Base-by-base conservation (phyloP, 2,329 filamentous ascomycete genomes). In the Microcyclosporella mali region DNA sequence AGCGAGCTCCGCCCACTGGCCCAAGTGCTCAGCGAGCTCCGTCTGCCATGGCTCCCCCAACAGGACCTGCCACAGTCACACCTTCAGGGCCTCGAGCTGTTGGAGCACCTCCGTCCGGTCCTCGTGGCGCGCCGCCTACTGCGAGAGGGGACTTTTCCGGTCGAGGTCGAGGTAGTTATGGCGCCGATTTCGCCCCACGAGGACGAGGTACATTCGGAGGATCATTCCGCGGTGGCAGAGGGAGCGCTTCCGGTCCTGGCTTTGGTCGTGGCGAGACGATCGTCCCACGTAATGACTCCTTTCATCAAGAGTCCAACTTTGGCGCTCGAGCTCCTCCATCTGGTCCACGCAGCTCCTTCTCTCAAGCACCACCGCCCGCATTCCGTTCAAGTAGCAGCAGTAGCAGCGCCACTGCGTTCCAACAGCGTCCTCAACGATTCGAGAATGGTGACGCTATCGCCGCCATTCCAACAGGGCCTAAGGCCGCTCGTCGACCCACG, bases 381-480 rank as follows among this genome's bases (percentile, higher is more conserved):
- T 43, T 46, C 10, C 64, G 69, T 29, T 68, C 66, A 18, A 65
- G 62, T 4, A 64, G 57, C 52, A 70, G 66, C 46, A 65, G 61
- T 40, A 66, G 68, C 2, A 37, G 33, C 12, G 62, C 66, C 9
- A 68, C 66, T 1, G 71, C 69, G 1, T 71, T 69, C 1, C 72
- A 71, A 40, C 68, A 69, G 8, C 69, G 70, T 18, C 66, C 67
- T 2, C 69, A 70, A 55, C 68, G 70, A 31, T 72, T 72, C 43
- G 52, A 54, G 1, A 59, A 56, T 36, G 55, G 56, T 30, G 63
- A 58, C 33, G 49, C 53, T 12, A 30, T 37, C 3, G 53, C 57
- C 15, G 58, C 59, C 29, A 45, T 40, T 21, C 56, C 53, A 12
- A 56, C 53, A 6, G 55, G 56, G 12, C 53, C 57, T 6, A 53